A percentile compares a stretch with the other conserved stretches of the same genome.
Conservation (phyloP, 2,329 filamentous ascomycete species). For the Neonectria ditissima region DNA sequence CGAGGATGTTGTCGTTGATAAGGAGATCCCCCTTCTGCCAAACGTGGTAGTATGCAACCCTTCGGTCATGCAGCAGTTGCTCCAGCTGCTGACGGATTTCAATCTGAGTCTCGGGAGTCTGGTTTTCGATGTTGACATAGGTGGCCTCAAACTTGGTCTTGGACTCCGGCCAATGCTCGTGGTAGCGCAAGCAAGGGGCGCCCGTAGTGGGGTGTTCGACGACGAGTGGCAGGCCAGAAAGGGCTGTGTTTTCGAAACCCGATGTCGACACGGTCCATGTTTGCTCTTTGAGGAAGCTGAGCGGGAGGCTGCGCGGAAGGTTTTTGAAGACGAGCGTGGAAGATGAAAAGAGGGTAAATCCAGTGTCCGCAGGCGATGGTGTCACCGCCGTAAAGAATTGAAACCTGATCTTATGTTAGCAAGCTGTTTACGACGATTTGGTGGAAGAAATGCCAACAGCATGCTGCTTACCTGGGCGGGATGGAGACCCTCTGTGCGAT, state of each 20-base stretch:
- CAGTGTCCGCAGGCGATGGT: slow-evolving; percentile 61
- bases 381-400: slow-evolving; percentile 64
- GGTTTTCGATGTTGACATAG: slow-evolving; percentile 54
- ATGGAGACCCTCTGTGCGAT: slow-evolving; percentile 56
- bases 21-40: slow-evolving; percentile 68
- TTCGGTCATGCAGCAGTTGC: slow-evolving; percentile 59
- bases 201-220: slow-evolving; percentile 58
- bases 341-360: slow-evolving; percentile 65
- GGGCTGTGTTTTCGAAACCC: slow-evolving; percentile 58
- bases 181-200: slow-evolving; percentile 63
- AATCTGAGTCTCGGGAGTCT: slow-evolving; percentile 44
- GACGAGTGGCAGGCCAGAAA: slow-evolving; percentile 59
- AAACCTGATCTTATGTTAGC: slow-evolving; percentile 51
- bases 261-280: slow-evolving; percentile 63
- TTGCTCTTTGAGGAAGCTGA: slow-evolving; percentile 51
- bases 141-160: slow-evolving; percentile 65
- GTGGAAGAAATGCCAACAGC: background rate
- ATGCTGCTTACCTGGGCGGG: slow-evolving; percentile 54
- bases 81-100: slow-evolving; percentile 56
- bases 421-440: background rate
- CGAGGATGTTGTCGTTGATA: slow-evolving; percentile 63
- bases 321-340: slow-evolving; percentile 63
- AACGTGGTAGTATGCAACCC: slow-evolving; percentile 61
- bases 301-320: slow-evolving; percentile 52
- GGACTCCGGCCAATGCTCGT: slow-evolving; percentile 64